Percentiles rank a stretch among this genome's conserved stretches.
phyloP scores from a whole-genome alignment of 495 filamentous ascomycete genomes.

The Lepraria neglecta region DNA sequence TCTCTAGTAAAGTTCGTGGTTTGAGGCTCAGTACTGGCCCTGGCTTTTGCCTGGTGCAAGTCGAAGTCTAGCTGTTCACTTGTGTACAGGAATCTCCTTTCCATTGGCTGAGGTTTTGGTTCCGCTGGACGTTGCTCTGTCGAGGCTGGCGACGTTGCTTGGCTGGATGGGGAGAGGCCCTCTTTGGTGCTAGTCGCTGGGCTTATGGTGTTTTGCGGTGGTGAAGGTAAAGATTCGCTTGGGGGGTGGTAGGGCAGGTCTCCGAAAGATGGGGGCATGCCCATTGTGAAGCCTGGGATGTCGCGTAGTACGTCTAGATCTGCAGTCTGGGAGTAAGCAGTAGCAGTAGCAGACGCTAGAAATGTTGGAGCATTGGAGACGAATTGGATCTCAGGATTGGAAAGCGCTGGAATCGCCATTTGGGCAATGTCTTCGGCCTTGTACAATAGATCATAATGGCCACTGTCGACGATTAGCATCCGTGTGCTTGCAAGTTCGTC shows the following conservation, averaged over 20 bases:
- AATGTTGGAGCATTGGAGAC: constrained; percentile 16
- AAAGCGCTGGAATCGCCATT: constrained; percentile 1
- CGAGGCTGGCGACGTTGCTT: background rate
- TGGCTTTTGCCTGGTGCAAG: background rate
- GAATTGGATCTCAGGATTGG: constrained; percentile 19
- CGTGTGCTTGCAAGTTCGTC: background rate
- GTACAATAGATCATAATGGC: constrained; percentile 95
- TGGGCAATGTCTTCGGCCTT: constrained; percentile 51
- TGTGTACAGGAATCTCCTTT: background rate
- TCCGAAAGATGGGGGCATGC: background rate
- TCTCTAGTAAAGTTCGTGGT: constrained; percentile 5
- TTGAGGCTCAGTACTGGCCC: background rate
- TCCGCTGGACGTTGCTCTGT: background rate
- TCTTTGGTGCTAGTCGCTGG: background rate
- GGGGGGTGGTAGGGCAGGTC: background rate
- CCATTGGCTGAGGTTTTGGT: too few species aligned
- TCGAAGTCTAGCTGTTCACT: constrained; percentile 4
- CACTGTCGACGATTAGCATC: constrained; percentile 39
- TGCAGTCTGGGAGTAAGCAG: background rate
- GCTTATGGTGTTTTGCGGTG: background rate
- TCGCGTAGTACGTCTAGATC: background rate
- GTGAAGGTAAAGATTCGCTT: background rate
- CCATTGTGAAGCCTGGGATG: background rate
- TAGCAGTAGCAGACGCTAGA: constrained; percentile 8
- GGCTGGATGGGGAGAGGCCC: background rate